Conservation (phyloP, 139 green algal species). For the Ettlia oleoabundans region DNA sequence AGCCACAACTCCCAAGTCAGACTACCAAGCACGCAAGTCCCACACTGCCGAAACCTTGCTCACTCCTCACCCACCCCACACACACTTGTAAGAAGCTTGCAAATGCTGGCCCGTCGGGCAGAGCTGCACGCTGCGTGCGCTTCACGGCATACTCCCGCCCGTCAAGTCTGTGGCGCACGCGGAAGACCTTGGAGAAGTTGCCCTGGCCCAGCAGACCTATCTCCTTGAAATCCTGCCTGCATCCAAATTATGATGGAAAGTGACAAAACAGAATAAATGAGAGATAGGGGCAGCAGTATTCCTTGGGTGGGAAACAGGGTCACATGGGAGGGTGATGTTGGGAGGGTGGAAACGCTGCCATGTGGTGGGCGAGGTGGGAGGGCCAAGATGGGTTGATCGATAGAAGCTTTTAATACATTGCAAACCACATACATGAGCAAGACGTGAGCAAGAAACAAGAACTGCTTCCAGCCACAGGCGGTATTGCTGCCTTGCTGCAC, state of each 20-base stretch:
- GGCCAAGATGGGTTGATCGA: too few species aligned
- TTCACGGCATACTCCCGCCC: conserved; percentile 92
- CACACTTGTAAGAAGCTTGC: conserved; percentile 35
- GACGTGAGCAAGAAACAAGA: not conserved
- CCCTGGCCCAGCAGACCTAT: conserved; percentile 72
- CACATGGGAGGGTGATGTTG: too few species aligned
- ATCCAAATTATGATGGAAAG: not conserved
- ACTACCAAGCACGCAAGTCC: not conserved
- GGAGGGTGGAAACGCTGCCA: too few species aligned
- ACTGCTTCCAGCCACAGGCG: too few species aligned
- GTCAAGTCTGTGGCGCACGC: conserved; percentile 75
- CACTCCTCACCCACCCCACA: not conserved
- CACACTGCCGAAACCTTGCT: not conserved
- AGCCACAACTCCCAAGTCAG: not conserved
- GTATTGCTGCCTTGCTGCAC: too few species aligned
- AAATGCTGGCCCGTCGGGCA: conserved; percentile 47
- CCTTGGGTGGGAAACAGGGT: too few species aligned
- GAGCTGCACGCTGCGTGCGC: conserved; percentile 62
- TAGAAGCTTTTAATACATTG: too few species aligned
- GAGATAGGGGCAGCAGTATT: not conserved
- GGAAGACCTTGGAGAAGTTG: conserved; percentile 82
- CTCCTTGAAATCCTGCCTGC: conserved; percentile 71
- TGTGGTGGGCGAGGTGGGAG: too few species aligned
- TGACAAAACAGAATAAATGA: not conserved
- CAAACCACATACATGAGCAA: too few species aligned